Conservation (phyloP, 1,284 basidiomycete genomes). For the Takashimella tepidaria region DNA sequence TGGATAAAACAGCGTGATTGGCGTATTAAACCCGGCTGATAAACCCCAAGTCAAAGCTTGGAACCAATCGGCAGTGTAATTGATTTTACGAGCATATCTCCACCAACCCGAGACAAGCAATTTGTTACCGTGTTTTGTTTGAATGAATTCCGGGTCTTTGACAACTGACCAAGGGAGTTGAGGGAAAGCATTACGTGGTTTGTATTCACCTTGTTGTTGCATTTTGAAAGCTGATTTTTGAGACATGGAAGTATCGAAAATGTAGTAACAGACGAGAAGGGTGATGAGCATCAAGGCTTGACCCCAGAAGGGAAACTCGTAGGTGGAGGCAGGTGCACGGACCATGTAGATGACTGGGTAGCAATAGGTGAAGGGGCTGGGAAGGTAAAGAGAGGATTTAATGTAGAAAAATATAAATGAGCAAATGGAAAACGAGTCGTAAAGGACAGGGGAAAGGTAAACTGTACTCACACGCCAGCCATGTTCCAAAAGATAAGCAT, state of each 20-base stretch:
- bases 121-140: slow-evolving; percentile 80
- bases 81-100: slow-evolving; percentile 69
- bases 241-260: slow-evolving; percentile 90
- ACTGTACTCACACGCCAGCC: slow-evolving; percentile 59
- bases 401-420: not conserved
- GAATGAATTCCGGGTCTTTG: slow-evolving; percentile 82
- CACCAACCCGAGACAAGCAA: slow-evolving; percentile 55
- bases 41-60: slow-evolving; percentile 89
- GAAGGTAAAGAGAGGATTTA: slow-evolving; percentile 5
- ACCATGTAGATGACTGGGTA: slow-evolving; percentile 99
- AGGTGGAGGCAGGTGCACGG: slow-evolving; percentile 80
- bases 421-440: not conserved
- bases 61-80: slow-evolving; percentile 50
- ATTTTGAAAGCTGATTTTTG: slow-evolving; percentile 98
- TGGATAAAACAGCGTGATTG: slow-evolving; percentile 94
- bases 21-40: slow-evolving; percentile 71
- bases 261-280: slow-evolving; percentile 77
- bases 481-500: slow-evolving; percentile 98
- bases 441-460: not conserved
- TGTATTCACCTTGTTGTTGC: slow-evolving; percentile 84
- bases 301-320: slow-evolving; percentile 69
- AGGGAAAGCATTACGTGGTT: slow-evolving; percentile 87
- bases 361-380: slow-evolving; percentile 66
- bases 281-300: slow-evolving; percentile 49
- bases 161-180: slow-evolving; percentile 83